Evolutionary conservation across 805 yeast genomes (phyloP), one percentile per base, ranked within the genome.

Genomic region (Hagleromyces aurorensis): DNA sequence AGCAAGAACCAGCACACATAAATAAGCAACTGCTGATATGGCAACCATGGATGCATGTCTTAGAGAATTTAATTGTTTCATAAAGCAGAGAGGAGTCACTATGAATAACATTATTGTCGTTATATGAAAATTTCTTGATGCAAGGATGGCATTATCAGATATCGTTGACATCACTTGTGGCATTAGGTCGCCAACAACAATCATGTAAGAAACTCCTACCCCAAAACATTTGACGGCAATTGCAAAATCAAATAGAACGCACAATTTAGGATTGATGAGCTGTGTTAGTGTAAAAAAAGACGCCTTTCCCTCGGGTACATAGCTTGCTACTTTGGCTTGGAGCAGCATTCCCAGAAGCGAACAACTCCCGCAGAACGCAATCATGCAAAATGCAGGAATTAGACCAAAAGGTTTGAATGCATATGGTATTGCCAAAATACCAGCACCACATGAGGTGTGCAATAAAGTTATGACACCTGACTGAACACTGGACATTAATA

Each of bases 21-120:
- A 65, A 51, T 87, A 87, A 0, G 70, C 79, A 9, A 86, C 93
- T 1, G 96, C 78, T 5, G 75, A 67, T 13, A 87, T 62, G 1
- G 95, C 96, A 20, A 87, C 63, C 53, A 86, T 60, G 2, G 95
- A 83, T 1, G 96, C 84, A 46, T 83, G 81, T 48, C 82, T 79
- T 48, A 87, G 68, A 7, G 95, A 82, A 50, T 83, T 93, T 37
- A 87, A 65, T 45, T 73, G 75, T 46, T 77, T 71, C 46, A 81
- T 64, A 52, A 77, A 84, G 8, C 91, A 78, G 29, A 89, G 61
- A 0, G 72, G 72, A 6, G 57, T 46, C 4, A 64, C 64, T 6
- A 65, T 46, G 9, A 55, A 36, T 4, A 50, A 33, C 76, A 78
- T 69, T 15, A 78, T 67, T 1, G 69, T 38, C 2, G 80, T 55